Evolutionary conservation across 345 rosid species (phyloP).

Genomic region (Gossypium raimondii): DNA sequence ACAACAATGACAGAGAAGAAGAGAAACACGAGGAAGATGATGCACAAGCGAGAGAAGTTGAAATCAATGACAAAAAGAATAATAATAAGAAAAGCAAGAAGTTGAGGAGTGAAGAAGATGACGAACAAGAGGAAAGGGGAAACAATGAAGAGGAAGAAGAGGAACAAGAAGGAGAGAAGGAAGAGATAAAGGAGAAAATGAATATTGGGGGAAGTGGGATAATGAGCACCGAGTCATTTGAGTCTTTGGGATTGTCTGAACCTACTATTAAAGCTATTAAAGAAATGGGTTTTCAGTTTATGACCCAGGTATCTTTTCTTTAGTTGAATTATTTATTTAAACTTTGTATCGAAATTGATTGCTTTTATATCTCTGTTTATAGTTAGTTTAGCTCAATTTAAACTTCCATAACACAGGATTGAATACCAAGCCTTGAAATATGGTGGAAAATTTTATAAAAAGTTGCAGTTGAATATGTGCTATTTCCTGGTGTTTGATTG

Average conservation of each 20-base stretch:
- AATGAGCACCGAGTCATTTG: constrained; percentile 74
- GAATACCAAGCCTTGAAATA: neutral
- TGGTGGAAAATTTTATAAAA: neutral
- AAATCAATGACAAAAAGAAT: constrained; percentile 12
- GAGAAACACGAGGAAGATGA: constrained; percentile 18
- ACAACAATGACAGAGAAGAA: neutral
- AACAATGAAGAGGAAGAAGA: constrained; percentile 15
- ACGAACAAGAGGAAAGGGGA: neutral
- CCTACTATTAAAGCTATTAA: constrained; percentile 61
- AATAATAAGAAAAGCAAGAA: constrained; percentile 20
- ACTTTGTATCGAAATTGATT: neutral
- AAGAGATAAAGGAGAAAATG: constrained; percentile 7
- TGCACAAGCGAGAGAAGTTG: neutral
- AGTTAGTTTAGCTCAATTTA: neutral
- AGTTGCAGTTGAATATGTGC: neutral
- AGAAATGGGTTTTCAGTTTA: constrained; percentile 67
- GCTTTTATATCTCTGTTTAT: neutral
- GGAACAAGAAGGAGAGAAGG: constrained; percentile 9
- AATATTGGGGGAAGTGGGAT: constrained; percentile 53
- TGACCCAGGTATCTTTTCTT: constrained; percentile 65
- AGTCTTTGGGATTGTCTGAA: constrained; percentile 60
- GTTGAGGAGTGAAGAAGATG: constrained; percentile 16
- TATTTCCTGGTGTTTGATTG: neutral
- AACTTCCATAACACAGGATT: neutral
- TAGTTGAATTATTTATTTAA: neutral